Percentiles rank a stretch among this genome's conserved stretches.
phyloP scores from a whole-genome alignment of 768 basidiomycete genomes.

The Lepiota brunneoincarnata region DNA sequence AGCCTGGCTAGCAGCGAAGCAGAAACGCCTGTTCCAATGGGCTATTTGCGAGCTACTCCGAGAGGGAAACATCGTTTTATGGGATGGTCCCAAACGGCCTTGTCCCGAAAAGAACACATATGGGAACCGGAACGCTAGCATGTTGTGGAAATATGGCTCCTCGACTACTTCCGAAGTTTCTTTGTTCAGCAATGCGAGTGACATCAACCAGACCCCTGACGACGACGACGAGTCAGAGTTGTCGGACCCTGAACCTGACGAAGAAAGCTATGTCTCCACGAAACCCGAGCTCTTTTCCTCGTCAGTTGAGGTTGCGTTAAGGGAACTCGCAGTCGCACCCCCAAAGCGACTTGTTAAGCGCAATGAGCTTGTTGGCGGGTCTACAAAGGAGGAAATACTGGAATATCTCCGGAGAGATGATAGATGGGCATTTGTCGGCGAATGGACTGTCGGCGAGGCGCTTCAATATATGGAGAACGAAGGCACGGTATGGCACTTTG shows the following conservation, averaged over 20 bases:
- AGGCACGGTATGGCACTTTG: conserved; percentile 34
- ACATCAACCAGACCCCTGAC: conserved; percentile 18
- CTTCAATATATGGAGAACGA: conserved; percentile 43
- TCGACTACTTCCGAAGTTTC: conserved; percentile 23
- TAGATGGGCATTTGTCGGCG: conserved; percentile 62
- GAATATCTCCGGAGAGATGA: conserved; percentile 50
- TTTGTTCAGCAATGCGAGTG: conserved; percentile 24
- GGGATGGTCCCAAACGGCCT: conserved; percentile 59
- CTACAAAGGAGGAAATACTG: conserved; percentile 45
- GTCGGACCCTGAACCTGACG: conserved; percentile 59
- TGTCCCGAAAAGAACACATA: conserved; percentile 18
- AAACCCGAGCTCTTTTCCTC: conserved; percentile 47
- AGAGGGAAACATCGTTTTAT: conserved; percentile 73
- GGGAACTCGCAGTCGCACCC: neutral
- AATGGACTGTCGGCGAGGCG: conserved; percentile 64
- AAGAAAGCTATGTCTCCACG: conserved; percentile 68
- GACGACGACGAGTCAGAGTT: conserved; percentile 43
- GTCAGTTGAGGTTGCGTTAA: conserved; percentile 30
- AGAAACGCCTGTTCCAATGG: conserved; percentile 68
- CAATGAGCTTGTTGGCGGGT: conserved; percentile 20
- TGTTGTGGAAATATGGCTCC: conserved; percentile 49
- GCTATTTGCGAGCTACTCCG: conserved; percentile 61
- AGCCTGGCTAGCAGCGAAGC: conserved; percentile 33
- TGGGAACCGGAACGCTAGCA: conserved; percentile 21
- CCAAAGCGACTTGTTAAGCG: conserved; percentile 13